Conservation (phyloP, 768 basidiomycete species). For the Amanita jacksonii region DNA sequence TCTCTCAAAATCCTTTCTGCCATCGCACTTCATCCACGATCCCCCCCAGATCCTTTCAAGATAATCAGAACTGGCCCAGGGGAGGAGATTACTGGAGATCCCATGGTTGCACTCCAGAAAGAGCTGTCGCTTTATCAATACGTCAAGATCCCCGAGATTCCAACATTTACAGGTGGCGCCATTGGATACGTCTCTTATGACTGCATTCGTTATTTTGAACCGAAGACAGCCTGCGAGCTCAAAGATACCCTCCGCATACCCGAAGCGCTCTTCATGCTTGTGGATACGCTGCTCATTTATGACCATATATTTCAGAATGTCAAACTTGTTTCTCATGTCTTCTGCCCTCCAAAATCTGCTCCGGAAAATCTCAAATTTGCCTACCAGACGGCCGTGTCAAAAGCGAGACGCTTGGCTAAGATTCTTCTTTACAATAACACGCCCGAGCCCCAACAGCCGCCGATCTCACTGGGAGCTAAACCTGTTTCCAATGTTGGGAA, state of each 20-base stretch:
- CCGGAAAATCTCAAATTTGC: conserved; percentile 66
- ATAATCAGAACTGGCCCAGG: conserved; percentile 81
- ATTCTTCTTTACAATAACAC: conserved; percentile 41
- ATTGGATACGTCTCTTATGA: conserved; percentile 98
- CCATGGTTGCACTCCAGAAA: conserved; percentile 72
- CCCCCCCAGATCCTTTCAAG: conserved; percentile 88
- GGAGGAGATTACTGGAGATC: conserved; percentile 81
- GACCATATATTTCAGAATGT: conserved; percentile 94
- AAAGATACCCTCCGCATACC: conserved; percentile 82
- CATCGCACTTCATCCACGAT: not conserved
- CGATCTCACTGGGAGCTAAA: conserved; percentile 55
- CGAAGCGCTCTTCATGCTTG: conserved; percentile 94
- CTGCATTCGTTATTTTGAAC: conserved; percentile 94
- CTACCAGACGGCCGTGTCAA: conserved; percentile 82
- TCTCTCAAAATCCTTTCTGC: not conserved
- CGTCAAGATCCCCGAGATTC: conserved; percentile 83
- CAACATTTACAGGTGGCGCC: conserved; percentile 94
- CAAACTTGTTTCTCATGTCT: conserved; percentile 95
- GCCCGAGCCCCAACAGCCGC: conserved; percentile 60
- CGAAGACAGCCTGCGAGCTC: conserved; percentile 72
- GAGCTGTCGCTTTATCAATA: conserved; percentile 84
- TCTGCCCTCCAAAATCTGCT: conserved; percentile 63
- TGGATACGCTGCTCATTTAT: conserved; percentile 91
- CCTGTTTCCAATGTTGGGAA: conserved; percentile 88
- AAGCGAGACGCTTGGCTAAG: conserved; percentile 76